Percentiles rank a stretch among this genome's conserved stretches.
phyloP scores from a whole-genome alignment of 306 rosid genomes.

The Glycine latifolia region DNA sequence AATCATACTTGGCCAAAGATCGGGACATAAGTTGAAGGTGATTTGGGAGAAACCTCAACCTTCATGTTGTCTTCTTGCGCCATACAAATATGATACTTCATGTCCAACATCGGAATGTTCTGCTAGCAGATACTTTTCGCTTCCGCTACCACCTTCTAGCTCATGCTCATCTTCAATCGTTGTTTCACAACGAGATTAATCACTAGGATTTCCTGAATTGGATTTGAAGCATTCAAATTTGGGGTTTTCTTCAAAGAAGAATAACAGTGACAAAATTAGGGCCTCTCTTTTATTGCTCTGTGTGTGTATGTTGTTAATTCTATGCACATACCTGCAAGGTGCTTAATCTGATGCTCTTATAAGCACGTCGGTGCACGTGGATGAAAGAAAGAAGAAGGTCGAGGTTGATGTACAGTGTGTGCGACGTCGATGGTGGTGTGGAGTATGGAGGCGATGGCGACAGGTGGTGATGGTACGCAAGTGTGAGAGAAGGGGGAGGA shows the following conservation, averaged over 20 bases:
- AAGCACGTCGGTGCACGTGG: background rate
- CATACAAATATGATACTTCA: conserved; percentile 70
- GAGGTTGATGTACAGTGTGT: no score
- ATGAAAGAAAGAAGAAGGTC: no score
- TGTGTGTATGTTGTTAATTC: background rate
- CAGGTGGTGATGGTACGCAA: no score
- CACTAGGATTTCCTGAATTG: conserved; percentile 32
- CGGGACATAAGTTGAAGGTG: conserved; percentile 58
- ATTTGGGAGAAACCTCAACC: conserved; percentile 62
- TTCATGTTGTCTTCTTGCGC: conserved; percentile 61
- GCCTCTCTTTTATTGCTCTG: background rate
- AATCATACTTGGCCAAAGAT: conserved; percentile 59
- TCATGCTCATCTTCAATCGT: conserved; percentile 56
- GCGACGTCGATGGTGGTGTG: no score
- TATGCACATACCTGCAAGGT: conserved; percentile 11
- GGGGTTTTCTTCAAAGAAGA: conserved; percentile 7
- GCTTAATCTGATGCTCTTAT: conserved; percentile 31
- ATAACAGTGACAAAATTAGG: conserved; percentile 46
- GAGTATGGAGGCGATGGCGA: no score
- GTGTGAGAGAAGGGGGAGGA: no score
- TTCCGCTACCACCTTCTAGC: conserved; percentile 65
- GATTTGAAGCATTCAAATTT: conserved; percentile 18
- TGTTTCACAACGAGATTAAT: background rate
- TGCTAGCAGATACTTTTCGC: conserved; percentile 70
- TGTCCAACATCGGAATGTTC: conserved; percentile 67